Evolutionary conservation across 1,284 basidiomycete genomes (phyloP).

Genomic region (Sanghuangporus weigelae): DNA sequence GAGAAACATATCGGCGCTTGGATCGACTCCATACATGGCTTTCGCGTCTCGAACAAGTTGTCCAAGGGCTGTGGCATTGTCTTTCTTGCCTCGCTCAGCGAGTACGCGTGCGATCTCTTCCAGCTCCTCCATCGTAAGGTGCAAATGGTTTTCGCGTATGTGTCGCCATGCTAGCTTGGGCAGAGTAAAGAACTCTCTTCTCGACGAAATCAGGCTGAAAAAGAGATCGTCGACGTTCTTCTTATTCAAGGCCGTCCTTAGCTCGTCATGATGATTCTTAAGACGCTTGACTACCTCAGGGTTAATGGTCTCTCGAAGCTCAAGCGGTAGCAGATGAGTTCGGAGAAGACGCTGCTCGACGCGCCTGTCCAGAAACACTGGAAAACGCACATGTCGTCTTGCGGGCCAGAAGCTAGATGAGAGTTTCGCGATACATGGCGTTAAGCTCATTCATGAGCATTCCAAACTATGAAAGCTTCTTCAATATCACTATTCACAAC

Average conservation of each 20-base stretch:
- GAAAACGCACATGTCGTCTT: not conserved
- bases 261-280: not conserved
- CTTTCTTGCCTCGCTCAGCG: not conserved
- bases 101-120: not conserved
- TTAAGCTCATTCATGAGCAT: slow-evolving; percentile 16
- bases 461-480: not conserved
- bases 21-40: slow-evolving; percentile 2
- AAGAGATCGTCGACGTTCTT: slow-evolving; percentile 2
- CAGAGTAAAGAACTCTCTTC: slow-evolving; percentile 3
- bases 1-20: not conserved
- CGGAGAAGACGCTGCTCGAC: not conserved
- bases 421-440: slow-evolving; percentile 12
- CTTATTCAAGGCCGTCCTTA: not conserved
- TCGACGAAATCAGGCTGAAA: not conserved
- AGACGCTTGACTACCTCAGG: not conserved
- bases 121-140: not conserved
- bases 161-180: not conserved
- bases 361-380: not conserved
- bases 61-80: slow-evolving; percentile 1
- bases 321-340: not conserved
- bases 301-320: not conserved
- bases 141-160: not conserved
- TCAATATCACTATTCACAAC: not conserved
- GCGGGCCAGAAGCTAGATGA: not conserved
- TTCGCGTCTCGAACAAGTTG: slow-evolving; percentile 6